Conservation (phyloP, 2,329 filamentous ascomycete genomes). For the Phaeosphaeriaceae sp. region DNA sequence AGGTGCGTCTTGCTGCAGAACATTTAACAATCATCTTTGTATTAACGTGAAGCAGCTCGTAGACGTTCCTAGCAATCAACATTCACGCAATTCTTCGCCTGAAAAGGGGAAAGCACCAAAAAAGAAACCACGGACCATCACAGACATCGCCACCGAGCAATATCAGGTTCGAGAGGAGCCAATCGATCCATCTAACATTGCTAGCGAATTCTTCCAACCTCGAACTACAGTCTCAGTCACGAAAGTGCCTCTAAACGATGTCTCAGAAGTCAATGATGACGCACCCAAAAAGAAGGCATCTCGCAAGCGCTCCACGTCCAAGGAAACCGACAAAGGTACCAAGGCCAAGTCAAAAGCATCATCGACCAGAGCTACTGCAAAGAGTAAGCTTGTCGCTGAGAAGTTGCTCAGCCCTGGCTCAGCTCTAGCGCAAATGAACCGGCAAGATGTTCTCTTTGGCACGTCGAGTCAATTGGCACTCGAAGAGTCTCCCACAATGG, state of each 20-base stretch:
- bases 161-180: conserved; percentile 29
- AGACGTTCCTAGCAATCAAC: conserved; percentile 34
- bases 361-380: conserved; percentile 32
- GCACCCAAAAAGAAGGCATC: conserved; percentile 22
- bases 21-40: neutral
- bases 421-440: conserved; percentile 32
- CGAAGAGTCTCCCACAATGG: conserved; percentile 46
- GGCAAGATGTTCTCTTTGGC: conserved; percentile 50
- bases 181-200: conserved; percentile 11
- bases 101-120: conserved; percentile 46
- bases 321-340: conserved; percentile 20
- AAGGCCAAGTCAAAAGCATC: conserved; percentile 32
- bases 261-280: conserved; percentile 7
- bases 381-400: conserved; percentile 37
- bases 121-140: conserved; percentile 51
- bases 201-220: conserved; percentile 35
- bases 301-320: conserved; percentile 32
- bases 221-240: conserved; percentile 23
- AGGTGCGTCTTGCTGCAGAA: conserved; percentile 21
- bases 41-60: conserved; percentile 25
- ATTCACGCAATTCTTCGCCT: conserved; percentile 31
- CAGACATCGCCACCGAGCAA: conserved; percentile 47
- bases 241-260: conserved; percentile 38
- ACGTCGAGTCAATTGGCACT: conserved; percentile 51
- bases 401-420: conserved; percentile 49